Evolutionary conservation across 192 early-diverging fungal species (phyloP), one percentile per base, ranked within the genome.

Genomic region (Backusella psychrophila): DNA sequence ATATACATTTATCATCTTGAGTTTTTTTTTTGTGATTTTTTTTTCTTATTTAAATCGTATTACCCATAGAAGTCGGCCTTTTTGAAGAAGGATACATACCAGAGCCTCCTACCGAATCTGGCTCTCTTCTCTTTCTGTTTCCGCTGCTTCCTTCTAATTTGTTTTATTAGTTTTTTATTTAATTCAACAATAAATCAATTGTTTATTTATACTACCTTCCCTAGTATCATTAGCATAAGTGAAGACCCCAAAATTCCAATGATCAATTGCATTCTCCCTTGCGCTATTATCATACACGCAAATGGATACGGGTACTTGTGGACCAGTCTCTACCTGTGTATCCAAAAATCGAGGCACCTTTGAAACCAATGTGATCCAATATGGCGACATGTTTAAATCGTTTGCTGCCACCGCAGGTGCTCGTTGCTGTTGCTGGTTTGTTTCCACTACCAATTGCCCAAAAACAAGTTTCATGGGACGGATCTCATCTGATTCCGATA

Each of bases 361-460:
- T 42, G 42, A 42, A 15, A 71, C 70, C 14, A 71, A 29, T 5
- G 39, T 71, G 12, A 71, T 71, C 70, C 70, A 71, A 44, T 49
- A 41, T 8, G 31, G 9, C 0, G 35, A 23, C 14, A 29, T n/a
- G 14, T 71, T 49, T 12, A 44, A 8, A 15, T 46, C 42, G n/a
- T 36, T 39, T 8, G 33, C 19, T 23, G 59, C 63, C 15, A 63
- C n/a, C 5, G 69, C 53, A 63, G 69, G 66, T 29, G 70, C 70
- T 31, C 31, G 31, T 44, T 69, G 69, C n/a, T 73, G 46, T 19
- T 73, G 78, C 49, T 87, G 85, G 38, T 85, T 83, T 15, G 85
- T 87, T 29, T 87, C 86, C 11, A 87, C 83, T 19, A 86, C 81
- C 15, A 87, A 71, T 6, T 78, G 77, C n/a, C 86, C 86, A 66